A percentile compares a stretch with the other conserved stretches of the same genome.
phyloP scores from a whole-genome alignment of 1,139 yeast species.

The Geotrichum citri-aurantii region DNA sequence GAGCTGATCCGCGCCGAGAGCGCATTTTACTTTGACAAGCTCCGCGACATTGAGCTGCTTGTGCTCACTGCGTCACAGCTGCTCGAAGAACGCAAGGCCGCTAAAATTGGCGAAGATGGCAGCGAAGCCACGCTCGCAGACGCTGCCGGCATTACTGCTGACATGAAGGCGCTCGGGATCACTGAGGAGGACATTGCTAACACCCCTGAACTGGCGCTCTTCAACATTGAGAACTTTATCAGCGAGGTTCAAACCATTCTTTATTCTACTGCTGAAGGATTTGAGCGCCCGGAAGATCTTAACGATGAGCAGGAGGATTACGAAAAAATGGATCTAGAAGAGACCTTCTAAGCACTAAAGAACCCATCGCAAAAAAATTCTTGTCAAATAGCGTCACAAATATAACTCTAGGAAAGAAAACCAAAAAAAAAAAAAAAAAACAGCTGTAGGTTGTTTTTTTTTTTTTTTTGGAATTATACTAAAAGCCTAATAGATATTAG shows the following conservation, averaged over 20 bases:
- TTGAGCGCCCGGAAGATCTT: slow-evolving; percentile 33
- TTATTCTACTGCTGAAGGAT: slow-evolving; percentile 77
- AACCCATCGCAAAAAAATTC: not conserved
- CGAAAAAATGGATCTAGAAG: slow-evolving; percentile 14
- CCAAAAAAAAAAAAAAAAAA: too few species aligned
- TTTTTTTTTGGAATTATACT: too few species aligned
- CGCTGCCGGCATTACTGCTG: slow-evolving; percentile 20
- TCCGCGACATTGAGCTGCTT: slow-evolving; percentile 80
- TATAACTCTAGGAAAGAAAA: not conserved
- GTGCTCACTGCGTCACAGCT: slow-evolving; percentile 59
- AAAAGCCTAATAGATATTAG: too few species aligned
- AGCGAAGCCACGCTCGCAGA: slow-evolving; percentile 26
- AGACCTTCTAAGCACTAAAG: slow-evolving; percentile 37
- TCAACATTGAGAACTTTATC: slow-evolving; percentile 40
- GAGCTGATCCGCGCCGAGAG: slow-evolving; percentile 53
- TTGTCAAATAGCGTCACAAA: not conserved
- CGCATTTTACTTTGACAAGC: slow-evolving; percentile 82
- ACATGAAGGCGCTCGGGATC: slow-evolving; percentile 34
- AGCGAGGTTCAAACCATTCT: slow-evolving; percentile 66
- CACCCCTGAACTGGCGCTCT: slow-evolving; percentile 29
- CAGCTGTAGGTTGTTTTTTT: too few species aligned
- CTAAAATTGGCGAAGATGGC: slow-evolving; percentile 21
- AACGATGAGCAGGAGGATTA: slow-evolving; percentile 6
- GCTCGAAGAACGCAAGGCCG: slow-evolving; percentile 37
- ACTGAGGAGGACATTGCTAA: slow-evolving; percentile 21